phyloP scores from a whole-genome alignment of 208 protist genomes.

The Trypanosoma conorhini region DNA sequence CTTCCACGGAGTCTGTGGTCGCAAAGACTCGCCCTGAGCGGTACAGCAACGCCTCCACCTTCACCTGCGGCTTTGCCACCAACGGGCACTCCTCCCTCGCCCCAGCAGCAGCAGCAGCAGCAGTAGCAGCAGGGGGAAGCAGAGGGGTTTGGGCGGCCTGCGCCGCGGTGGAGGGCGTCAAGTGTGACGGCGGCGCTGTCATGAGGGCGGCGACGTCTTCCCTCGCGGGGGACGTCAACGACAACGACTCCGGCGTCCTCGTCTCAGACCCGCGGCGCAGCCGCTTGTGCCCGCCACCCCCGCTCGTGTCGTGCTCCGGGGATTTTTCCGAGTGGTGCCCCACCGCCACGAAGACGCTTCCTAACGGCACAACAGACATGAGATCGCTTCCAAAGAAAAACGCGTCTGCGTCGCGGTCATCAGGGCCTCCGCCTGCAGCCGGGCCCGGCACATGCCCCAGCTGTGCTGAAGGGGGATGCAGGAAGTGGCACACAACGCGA shows the following conservation, averaged over 20 bases:
- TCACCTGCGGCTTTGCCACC: constrained; percentile 21
- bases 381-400: constrained; percentile 29
- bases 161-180: neutral
- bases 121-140: neutral
- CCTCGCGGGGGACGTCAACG: neutral
- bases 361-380: constrained; percentile 27
- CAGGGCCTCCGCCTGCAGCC: neutral
- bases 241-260: neutral
- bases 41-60: constrained; percentile 23
- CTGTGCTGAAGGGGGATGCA: neutral
- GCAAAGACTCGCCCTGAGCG: constrained; percentile 14
- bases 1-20: constrained; percentile 22
- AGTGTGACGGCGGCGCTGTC: neutral
- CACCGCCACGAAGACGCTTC: constrained; percentile 27
- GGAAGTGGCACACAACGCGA: constrained; percentile 25
- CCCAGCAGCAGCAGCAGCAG: neutral
- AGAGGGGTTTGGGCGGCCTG: neutral
- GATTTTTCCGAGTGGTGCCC: neutral
- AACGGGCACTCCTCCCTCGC: constrained; percentile 10
- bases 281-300: neutral
- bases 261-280: neutral
- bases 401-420: constrained; percentile 14
- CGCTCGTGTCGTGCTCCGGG: neutral
- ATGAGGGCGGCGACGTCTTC: neutral
- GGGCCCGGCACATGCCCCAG: neutral